Evolutionary conservation across 192 early-diverging fungal genomes (phyloP).

Genomic region (Endogone sp.): DNA sequence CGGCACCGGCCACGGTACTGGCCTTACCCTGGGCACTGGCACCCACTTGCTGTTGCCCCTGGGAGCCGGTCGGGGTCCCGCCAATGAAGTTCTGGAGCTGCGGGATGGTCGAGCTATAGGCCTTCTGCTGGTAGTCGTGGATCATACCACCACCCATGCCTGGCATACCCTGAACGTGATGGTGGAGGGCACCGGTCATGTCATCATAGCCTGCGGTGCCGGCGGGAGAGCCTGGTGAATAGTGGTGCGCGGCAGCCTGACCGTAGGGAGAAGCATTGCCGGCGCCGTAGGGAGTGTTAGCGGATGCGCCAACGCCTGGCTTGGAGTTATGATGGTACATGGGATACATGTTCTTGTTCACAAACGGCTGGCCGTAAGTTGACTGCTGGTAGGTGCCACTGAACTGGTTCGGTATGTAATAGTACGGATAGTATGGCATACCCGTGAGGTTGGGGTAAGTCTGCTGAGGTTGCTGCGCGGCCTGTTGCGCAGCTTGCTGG

Average conservation of each 20-base stretch:
- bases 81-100: conserved; percentile 25
- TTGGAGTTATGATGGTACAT: conserved; percentile 61
- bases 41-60: background rate
- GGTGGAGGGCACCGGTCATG: conserved; percentile 24
- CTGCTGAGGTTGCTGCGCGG: conserved; percentile 52
- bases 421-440: conserved; percentile 79
- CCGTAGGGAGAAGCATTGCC: conserved; percentile 32
- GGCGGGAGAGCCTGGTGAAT: conserved; percentile 20
- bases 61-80: conserved; percentile 7
- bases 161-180: conserved; percentile 14
- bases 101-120: conserved; percentile 20
- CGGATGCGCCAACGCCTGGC: conserved; percentile 19
- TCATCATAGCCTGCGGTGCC: conserved; percentile 36
- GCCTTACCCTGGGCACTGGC: conserved; percentile 3
- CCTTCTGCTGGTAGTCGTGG: conserved; percentile 40
- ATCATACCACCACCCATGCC: conserved; percentile 9
- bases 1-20: conserved; percentile 7
- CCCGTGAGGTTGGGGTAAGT: conserved; percentile 44
- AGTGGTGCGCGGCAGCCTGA: conserved; percentile 21
- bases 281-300: conserved; percentile 32
- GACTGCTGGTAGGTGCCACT: conserved; percentile 71
- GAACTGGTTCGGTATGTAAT: conserved; percentile 81
- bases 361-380: conserved; percentile 84
- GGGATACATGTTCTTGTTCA: conserved; percentile 89
- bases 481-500: conserved; percentile 45